Evolutionary conservation across 257 asterid species (phyloP), one percentile per base, ranked within the genome.

Genomic region (Mitragyna speciosa): DNA sequence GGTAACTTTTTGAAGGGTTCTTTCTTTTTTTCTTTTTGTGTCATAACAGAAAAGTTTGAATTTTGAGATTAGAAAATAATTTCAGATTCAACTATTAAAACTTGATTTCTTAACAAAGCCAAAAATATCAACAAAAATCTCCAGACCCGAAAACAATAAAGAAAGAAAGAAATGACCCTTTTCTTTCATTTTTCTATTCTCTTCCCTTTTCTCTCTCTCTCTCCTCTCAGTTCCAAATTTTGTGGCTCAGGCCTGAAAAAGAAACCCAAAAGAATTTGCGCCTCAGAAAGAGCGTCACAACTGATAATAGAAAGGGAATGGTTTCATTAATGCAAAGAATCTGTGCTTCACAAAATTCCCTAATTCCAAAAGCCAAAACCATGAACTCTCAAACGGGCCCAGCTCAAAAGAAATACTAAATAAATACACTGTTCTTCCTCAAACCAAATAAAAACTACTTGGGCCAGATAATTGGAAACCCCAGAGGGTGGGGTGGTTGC

Each of bases 341-440:
- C 6, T 30, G 10, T 30, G 30, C 48, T 26, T 11, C 10, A 26
- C 0, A 2, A 63, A 10, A 31, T 26, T 73, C n/a, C n/a, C 20
- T 33, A 36, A 36, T 36, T 4, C 41, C 4, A 5, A 33, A 73
- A 54, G 68, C 78, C 28, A 19, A 54, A 33, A 73, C 51, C 51
- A 73, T 54, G 68, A 73, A 54, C 49, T 14, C 45, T 47, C 45
- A 72, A 11, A 58, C 31, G 36, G 70, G 56, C 70, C 33, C 61
- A 76, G 45, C 72, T 15, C 24, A 54, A 41, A 63, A 63, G 7
- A 26, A n/a, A 26, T 36, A 36, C 5, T 9, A 33, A 16, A 48
- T 39, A 66, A 48, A 48, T 17, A 48, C 80, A 77, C 33, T 12
- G 9, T 26, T 9, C 73, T 26, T 66, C 80, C 52, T 49, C 80